Evolutionary conservation across 305 asterid genomes (phyloP).

Genomic region (Fraxinus albicans): DNA sequence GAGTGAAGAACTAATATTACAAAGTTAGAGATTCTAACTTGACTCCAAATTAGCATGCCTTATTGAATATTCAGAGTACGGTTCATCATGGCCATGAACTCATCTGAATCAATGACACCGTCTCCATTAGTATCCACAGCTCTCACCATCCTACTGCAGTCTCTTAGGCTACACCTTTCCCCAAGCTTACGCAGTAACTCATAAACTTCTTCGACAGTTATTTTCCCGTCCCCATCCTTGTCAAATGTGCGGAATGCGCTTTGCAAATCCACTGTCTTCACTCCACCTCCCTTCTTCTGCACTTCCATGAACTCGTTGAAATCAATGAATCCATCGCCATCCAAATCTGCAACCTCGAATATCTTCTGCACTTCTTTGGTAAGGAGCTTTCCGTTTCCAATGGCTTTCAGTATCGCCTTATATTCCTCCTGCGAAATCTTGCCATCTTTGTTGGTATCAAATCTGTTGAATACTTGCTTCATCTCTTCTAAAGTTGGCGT

Average conservation of each 20-base stretch:
- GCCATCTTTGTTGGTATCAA: constrained; percentile 75
- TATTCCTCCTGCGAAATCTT: constrained; percentile 87
- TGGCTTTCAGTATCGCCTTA: constrained; percentile 59
- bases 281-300: constrained; percentile 76
- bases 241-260: constrained; percentile 66
- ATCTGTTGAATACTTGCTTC: constrained; percentile 65
- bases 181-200: constrained; percentile 70
- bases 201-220: constrained; percentile 66
- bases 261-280: constrained; percentile 57
- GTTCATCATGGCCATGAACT: constrained; percentile 81
- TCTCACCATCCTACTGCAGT: constrained; percentile 74
- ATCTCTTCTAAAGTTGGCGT: constrained; percentile 57
- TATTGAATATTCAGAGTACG: constrained; percentile 43
- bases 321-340: constrained; percentile 82
- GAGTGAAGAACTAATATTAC: background rate
- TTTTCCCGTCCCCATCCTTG: constrained; percentile 74
- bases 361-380: constrained; percentile 65
- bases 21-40: background rate
- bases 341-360: constrained; percentile 73
- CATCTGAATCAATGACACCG: constrained; percentile 87
- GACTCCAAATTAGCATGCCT: background rate
- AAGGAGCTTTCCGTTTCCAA: constrained; percentile 48
- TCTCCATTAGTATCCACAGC: constrained; percentile 85
- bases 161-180: constrained; percentile 61
- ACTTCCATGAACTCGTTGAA: constrained; percentile 80